Conservation (phyloP, 805 yeast species). For the Wickerhamiella australiensis region DNA sequence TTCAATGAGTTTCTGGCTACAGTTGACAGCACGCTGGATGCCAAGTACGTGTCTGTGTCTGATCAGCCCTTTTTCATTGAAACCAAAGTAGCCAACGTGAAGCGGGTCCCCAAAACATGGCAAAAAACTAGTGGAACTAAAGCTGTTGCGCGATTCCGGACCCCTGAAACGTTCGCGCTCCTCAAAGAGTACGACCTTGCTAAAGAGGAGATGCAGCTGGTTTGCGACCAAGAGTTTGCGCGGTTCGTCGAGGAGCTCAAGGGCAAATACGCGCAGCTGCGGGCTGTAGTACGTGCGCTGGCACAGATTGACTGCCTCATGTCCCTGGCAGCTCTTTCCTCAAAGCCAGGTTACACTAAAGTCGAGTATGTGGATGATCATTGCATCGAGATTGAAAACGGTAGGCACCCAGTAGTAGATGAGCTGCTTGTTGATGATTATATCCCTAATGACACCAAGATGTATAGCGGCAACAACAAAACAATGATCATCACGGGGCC, state of each 20-base stretch:
- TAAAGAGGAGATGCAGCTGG: conserved; percentile 39
- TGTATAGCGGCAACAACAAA: conserved; percentile 38
- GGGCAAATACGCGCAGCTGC: conserved; percentile 27
- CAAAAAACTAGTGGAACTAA: conserved; percentile 59
- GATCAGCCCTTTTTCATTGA: conserved; percentile 69
- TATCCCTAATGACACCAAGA: conserved; percentile 54
- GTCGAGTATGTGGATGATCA: conserved; percentile 41
- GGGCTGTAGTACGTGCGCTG: conserved; percentile 36
- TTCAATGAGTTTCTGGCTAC: conserved; percentile 42
- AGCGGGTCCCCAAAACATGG: conserved; percentile 62
- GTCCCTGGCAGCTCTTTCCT: conserved; percentile 52
- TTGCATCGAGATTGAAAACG: conserved; percentile 39
- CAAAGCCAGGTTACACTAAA: conserved; percentile 35
- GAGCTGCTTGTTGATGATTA: conserved; percentile 34
- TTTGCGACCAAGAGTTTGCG: conserved; percentile 38
- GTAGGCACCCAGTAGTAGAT: conserved; percentile 60
- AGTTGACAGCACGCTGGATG: conserved; percentile 44
- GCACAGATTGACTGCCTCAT: conserved; percentile 54
- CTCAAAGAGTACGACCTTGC: conserved; percentile 47
- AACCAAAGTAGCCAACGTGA: conserved; percentile 47
- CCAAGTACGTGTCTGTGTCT: conserved; percentile 43
- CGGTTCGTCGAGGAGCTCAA: conserved; percentile 33
- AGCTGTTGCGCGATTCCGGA: conserved; percentile 56
- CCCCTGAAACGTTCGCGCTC: conserved; percentile 45
- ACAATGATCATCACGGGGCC: conserved; percentile 69